Evolutionary conservation across 345 rosid genomes (phyloP), one percentile per base, ranked within the genome.

Genomic region (Conringia planisiliqua): DNA sequence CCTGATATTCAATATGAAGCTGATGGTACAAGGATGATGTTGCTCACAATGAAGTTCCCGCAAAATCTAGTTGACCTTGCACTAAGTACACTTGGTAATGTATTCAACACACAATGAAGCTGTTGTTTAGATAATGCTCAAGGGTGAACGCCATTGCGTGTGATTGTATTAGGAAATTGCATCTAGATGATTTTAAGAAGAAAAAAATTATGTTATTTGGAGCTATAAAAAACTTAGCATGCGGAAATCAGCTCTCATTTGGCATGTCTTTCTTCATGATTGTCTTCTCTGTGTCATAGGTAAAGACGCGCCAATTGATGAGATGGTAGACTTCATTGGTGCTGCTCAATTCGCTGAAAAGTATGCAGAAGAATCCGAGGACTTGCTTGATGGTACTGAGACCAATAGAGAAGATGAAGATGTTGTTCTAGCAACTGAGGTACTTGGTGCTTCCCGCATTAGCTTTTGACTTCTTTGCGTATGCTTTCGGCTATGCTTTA

Each of bases 321-420:
- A 91, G 82, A 61, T 94, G 62, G 89, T 91, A 62, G 97, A 94
- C 77, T 91, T 85, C 78, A 89, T 95, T 48, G 56, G 61, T 62
- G 97, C 99, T 85, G 86, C 95, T 67, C 97, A 90, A 42, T 82
- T 86, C 82, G 90, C 92, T 26, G 83, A 82, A 73, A 81, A 84
- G 57, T 77, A 77, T 67, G 86, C 82, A 13, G 80, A 82, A 24
- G 86, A 80, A 63, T 46, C 79, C 20, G 81, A 73, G 57, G 74
- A 68, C 17, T 64, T 74, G 64, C 60, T 63, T 48, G 47, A 77
- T 73, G 64, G 42, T 62, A 73, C 39, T 51, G 87, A 62, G 30
- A 16, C 7, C 32, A 51, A 64, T 10, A 54, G 66, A 64, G 76
- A 55, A 70, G 66, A 70, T 62, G 70, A 59, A 29, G 39, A 26